These are phyloP conservation scores for Hypoxylon sp. DNA, from an alignment of 2,329 filamentous ascomycete species.

Conservation along the genomic window DNA sequence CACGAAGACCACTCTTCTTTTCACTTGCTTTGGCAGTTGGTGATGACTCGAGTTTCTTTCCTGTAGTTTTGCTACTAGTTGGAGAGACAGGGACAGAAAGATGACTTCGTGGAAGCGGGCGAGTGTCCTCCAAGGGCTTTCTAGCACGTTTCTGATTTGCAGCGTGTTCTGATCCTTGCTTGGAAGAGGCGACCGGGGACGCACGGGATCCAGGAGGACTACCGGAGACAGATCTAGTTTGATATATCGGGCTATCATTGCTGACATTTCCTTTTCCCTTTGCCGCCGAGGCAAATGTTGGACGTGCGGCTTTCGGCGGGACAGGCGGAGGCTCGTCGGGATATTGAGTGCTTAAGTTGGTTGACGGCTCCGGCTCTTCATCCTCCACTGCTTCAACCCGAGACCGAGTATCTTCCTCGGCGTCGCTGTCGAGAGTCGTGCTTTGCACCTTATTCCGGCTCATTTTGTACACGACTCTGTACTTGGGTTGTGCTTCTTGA, in stretches of 20 bases:
- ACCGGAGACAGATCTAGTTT: constrained; percentile 35
- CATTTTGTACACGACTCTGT: constrained; percentile 72
- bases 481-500: constrained; percentile 56
- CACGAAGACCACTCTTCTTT: constrained; percentile 64
- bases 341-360: constrained; percentile 12
- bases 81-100: constrained; percentile 41
- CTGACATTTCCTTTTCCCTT: constrained; percentile 26
- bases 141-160: constrained; percentile 66
- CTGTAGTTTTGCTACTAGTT: constrained; percentile 47
- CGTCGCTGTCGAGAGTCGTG: constrained; percentile 57
- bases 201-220: constrained; percentile 37
- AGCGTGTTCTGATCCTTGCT: constrained; percentile 53
- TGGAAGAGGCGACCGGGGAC: constrained; percentile 47
- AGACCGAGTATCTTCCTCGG: constrained; percentile 48
- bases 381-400: constrained; percentile 49
- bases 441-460: constrained; percentile 66
- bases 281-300: constrained; percentile 43
- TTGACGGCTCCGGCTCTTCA: constrained; percentile 35
- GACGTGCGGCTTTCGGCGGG: constrained; percentile 48
- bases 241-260: constrained; percentile 19
- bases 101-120: constrained; percentile 45
- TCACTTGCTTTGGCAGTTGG: constrained; percentile 54
- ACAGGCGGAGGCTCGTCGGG: constrained; percentile 45
- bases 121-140: constrained; percentile 53
- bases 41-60: constrained; percentile 52